phyloP scores from a whole-genome alignment of 371 early-diverging fungal species.

The Cladochytrium tenue region DNA sequence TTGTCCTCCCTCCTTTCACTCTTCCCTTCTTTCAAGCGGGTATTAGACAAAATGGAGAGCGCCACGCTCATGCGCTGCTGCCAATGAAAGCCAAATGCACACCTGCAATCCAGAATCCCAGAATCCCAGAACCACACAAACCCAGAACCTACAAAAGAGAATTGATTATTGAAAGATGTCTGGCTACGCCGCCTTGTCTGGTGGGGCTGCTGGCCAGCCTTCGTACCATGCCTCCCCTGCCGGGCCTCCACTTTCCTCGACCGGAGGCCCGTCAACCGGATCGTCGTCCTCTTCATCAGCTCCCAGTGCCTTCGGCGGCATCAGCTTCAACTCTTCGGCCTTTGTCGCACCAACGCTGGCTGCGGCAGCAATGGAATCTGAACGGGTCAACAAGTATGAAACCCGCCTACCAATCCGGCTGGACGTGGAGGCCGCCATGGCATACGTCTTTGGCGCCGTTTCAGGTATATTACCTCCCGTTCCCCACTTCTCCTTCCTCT shows the following conservation, averaged over 20 bases:
- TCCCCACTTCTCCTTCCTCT: neutral
- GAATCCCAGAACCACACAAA: too few species aligned
- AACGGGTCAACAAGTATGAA: constrained; percentile 77
- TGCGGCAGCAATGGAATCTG: constrained; percentile 38
- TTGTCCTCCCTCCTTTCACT: too few species aligned
- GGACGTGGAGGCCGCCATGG: constrained; percentile 77
- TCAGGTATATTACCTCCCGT: constrained; percentile 56
- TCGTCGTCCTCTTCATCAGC: constrained; percentile 11
- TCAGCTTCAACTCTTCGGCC: constrained; percentile 17
- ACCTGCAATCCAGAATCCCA: too few species aligned
- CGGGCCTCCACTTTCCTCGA: neutral
- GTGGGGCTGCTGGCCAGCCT: neutral
- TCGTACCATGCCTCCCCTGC: neutral
- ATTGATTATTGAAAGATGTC: too few species aligned
- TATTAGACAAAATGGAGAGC: too few species aligned
- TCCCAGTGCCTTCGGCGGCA: neutral
- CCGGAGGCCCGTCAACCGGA: neutral
- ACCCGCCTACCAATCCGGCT: constrained; percentile 72
- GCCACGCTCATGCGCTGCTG: too few species aligned
- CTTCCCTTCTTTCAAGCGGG: too few species aligned
- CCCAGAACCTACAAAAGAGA: too few species aligned
- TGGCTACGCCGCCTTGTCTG: neutral
- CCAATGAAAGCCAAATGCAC: too few species aligned
- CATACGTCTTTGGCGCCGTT: constrained; percentile 70
- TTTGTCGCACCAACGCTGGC: constrained; percentile 7